Base-by-base conservation (phyloP, 805 yeast species). In the Yarrowia hollandica region DNA sequence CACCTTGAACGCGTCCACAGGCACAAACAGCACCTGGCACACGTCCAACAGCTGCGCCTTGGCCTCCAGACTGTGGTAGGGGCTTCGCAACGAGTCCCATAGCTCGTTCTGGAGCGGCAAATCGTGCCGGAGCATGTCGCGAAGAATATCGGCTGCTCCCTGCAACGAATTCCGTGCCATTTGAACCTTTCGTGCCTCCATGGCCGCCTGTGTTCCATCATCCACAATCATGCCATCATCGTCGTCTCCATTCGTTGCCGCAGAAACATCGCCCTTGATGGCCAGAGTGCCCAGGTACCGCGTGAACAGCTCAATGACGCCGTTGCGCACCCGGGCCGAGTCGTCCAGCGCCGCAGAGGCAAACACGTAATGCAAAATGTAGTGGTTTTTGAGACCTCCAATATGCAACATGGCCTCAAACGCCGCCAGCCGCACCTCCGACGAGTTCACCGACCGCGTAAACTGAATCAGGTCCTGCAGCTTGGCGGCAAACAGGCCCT, bases 341-440 rank as follows among this genome's bases (percentile, higher is more conserved):
- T 76, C 73, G 35, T 86, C 91, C 31, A 85, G 73, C 23, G 82
- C 75, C 54, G 83, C 68, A 0, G 81, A 71, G 25, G 81, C 75
- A 64, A 88, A 82, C 61, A 84, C 81, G 65, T 88, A 88, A 16
- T 77, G 73, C 62, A 90, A 67, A 3, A 90, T 75, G 26, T 76
- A 74, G 12, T 75, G 70, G 65, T 88, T 88, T 61, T 83, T 84
- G 63, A 91, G 70, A 1, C 94, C 97, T 18, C 97, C 97, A 46
- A 88, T 72, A 4, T 79, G 65, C 55, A 94, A 73, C 26, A 94
- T 67, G 0, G 90, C 87, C 60, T 81, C 79, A 67, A 88, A 84
- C 0, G 96, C 91, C 23, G 79, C 78, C 9, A 86, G 66, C 38
- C 96, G 72, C 0, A 88, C 77, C 19, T 82, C 84, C 19, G 75